Percentiles rank a stretch among this genome's conserved stretches.
Evolutionary conservation across 164 flowering plant genomes (phyloP).

Genomic region (Magnolia sinica): DNA sequence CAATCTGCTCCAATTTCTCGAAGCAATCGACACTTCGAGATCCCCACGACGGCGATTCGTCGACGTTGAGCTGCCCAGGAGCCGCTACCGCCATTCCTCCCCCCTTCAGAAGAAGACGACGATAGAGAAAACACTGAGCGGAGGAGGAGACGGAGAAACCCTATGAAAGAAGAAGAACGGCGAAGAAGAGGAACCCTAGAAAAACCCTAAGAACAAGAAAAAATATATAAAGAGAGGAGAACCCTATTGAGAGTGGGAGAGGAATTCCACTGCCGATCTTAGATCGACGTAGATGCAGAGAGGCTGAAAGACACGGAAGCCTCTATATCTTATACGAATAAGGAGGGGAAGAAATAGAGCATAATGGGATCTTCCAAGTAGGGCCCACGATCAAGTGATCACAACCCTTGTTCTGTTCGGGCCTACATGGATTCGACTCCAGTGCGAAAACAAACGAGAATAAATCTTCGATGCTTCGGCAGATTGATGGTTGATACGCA

Average conservation of each 20-base stretch:
- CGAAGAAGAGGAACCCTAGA: neutral
- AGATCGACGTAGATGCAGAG: neutral
- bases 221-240: neutral
- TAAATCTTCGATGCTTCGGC: too few species aligned
- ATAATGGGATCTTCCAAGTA: too few species aligned
- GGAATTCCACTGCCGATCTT: neutral
- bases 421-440: too few species aligned
- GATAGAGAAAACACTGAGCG: neutral
- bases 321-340: too few species aligned
- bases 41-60: slow-evolving; percentile 20
- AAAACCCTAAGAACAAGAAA: neutral
- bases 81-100: slow-evolving; percentile 15
- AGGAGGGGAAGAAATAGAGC: too few species aligned
- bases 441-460: too few species aligned
- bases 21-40: slow-evolving; percentile 20
- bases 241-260: neutral
- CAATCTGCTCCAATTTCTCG: slow-evolving; percentile 20
- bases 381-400: too few species aligned
- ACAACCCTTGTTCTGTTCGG: too few species aligned
- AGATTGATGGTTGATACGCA: too few species aligned
- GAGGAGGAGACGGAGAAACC: neutral
- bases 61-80: slow-evolving; percentile 19
- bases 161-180: neutral
- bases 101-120: neutral
- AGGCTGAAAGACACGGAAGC: too few species aligned